phyloP scores from a whole-genome alignment of 2,329 filamentous ascomycete genomes.

The Elsinoe batatas region DNA sequence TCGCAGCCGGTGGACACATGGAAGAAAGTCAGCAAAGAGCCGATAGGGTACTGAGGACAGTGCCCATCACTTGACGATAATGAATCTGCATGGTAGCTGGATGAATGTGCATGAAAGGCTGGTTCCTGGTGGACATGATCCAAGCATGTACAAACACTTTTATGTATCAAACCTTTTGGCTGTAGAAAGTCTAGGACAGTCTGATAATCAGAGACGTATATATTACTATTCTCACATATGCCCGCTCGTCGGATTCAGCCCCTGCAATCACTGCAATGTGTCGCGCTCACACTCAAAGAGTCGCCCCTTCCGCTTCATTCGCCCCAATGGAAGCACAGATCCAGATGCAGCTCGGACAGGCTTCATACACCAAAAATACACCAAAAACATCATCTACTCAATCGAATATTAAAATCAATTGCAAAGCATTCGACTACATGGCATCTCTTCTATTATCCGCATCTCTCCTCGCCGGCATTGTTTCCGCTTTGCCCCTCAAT shows the following conservation, averaged over 20 bases:
- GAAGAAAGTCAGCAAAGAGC: slow-evolving; percentile 4
- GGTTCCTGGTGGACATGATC: slow-evolving; percentile 4
- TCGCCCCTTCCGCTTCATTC: too few relatives aligned
- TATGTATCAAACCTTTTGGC: background rate
- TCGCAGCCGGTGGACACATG: slow-evolving; percentile 4
- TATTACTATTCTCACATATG: background rate
- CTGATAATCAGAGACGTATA: slow-evolving; percentile 2
- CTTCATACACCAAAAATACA: background rate
- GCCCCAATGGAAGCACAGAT: too few relatives aligned
- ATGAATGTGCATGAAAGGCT: slow-evolving; percentile 10
- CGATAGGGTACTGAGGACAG: slow-evolving; percentile 1
- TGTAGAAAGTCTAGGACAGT: background rate
- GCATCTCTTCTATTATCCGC: slow-evolving; percentile 11
- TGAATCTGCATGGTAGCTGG: background rate
- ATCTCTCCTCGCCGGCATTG: slow-evolving; percentile 10
- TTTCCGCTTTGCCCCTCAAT: slow-evolving; percentile 22
- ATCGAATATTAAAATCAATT: slow-evolving; percentile 2
- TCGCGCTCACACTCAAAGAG: too few relatives aligned
- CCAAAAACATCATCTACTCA: slow-evolving; percentile 12
- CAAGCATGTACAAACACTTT: background rate
- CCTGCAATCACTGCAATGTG: too few relatives aligned
- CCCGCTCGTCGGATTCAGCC: background rate
- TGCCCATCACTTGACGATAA: background rate
- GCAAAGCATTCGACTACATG: slow-evolving; percentile 9
- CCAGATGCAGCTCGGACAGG: too few relatives aligned